Conservation (phyloP, 1,139 yeast genomes). For the Sugiyamaella sp. region DNA sequence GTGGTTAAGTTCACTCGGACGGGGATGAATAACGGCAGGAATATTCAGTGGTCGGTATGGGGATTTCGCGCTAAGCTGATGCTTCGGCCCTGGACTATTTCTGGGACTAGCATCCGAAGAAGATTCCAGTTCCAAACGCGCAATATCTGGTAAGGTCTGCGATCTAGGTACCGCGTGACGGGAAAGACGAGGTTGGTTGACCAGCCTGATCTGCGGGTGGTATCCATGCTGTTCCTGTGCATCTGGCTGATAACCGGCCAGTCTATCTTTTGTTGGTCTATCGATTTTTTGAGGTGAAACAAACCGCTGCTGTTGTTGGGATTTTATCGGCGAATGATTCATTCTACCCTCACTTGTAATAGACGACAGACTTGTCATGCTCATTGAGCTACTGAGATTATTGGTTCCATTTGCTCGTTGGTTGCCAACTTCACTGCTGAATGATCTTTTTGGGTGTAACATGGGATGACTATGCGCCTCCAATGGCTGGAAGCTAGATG, state of each 20-base stretch:
- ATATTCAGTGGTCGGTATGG: constrained; percentile 27
- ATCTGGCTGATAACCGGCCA: not conserved
- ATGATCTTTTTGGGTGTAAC: constrained; percentile 11
- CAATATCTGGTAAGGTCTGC: constrained; percentile 22
- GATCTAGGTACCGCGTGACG: constrained; percentile 14
- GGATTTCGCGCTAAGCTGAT: constrained; percentile 21
- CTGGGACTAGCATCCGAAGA: not conserved
- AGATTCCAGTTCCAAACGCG: constrained; percentile 4
- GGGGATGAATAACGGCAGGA: constrained; percentile 22
- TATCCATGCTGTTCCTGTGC: not conserved
- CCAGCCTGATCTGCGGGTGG: not conserved
- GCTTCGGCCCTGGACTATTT: constrained; percentile 14
- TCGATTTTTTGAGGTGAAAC: constrained; percentile 10
- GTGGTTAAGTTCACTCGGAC: not conserved
- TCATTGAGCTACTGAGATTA: constrained; percentile 5
- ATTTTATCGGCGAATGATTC: not conserved
- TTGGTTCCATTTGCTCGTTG: not conserved
- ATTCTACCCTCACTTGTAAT: not conserved
- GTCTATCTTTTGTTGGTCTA: constrained; percentile 1
- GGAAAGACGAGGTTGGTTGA: not conserved
- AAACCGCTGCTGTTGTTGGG: not conserved
- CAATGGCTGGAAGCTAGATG: not conserved
- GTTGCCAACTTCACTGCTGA: constrained; percentile 5
- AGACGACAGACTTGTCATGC: constrained; percentile 7
- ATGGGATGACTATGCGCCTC: not conserved